phyloP scores from a whole-genome alignment of 768 basidiomycete species.

The Sistotremastrum niveocremeum region DNA sequence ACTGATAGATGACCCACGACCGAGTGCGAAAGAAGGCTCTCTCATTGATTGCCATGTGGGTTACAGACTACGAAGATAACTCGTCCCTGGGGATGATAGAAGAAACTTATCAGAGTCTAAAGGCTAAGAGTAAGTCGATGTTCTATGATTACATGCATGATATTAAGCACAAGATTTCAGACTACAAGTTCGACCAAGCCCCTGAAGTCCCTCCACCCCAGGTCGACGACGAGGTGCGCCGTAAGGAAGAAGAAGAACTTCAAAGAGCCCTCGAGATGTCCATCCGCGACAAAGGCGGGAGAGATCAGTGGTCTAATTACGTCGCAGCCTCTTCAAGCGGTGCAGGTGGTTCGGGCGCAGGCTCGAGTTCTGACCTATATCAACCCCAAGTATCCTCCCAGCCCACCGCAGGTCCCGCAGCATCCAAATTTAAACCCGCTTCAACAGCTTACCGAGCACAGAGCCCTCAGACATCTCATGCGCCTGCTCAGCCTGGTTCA shows the following conservation, averaged over 20 bases:
- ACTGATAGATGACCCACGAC: slow-evolving; percentile 69
- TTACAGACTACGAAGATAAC: slow-evolving; percentile 70
- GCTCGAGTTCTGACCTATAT: slow-evolving; percentile 13
- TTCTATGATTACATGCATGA: slow-evolving; percentile 6
- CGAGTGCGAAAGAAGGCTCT: slow-evolving; percentile 74
- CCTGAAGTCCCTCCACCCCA: slow-evolving; percentile 52
- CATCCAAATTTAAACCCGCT: slow-evolving; percentile 5
- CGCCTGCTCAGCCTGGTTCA: slow-evolving; percentile 16
- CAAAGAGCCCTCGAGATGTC: slow-evolving; percentile 86
- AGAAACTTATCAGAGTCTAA: slow-evolving; percentile 71
- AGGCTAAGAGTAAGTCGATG: slow-evolving; percentile 56
- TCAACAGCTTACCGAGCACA: slow-evolving; percentile 11
- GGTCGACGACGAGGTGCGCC: slow-evolving; percentile 65
- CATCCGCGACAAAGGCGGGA: slow-evolving; percentile 83
- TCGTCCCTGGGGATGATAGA: slow-evolving; percentile 78
- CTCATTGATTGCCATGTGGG: slow-evolving; percentile 67
- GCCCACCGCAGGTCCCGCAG: slow-evolving; percentile 12
- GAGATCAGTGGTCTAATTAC: slow-evolving; percentile 39
- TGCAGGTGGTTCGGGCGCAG: slow-evolving; percentile 21
- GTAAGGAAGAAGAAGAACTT: slow-evolving; percentile 88
- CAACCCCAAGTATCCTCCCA: slow-evolving; percentile 8
- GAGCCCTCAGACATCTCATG: slow-evolving; percentile 11
- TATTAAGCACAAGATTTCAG: slow-evolving; percentile 23
- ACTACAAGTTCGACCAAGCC: slow-evolving; percentile 55
- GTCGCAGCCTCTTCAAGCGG: slow-evolving; percentile 22